Evolutionary conservation across 768 basidiomycete species (phyloP).

Genomic region (Leccinum uliginosum): DNA sequence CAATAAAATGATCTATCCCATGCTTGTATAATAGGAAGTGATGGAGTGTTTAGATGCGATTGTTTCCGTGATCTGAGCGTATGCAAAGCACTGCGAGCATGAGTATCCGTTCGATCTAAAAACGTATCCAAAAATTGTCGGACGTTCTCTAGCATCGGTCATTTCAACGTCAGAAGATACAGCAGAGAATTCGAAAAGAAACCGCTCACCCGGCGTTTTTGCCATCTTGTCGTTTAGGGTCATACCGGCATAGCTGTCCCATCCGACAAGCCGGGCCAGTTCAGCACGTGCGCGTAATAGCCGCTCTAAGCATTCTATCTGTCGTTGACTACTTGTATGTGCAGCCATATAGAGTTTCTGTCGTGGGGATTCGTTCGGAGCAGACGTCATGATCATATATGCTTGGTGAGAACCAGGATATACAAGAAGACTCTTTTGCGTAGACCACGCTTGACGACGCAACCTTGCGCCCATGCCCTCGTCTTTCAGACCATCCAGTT

Average conservation of each 20-base stretch:
- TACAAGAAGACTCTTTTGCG: slow-evolving; percentile 69
- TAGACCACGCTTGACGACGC: slow-evolving; percentile 71
- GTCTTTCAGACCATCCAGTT: slow-evolving; percentile 71
- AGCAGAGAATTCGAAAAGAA: neutral
- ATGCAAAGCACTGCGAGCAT: slow-evolving; percentile 69
- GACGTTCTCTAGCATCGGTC: slow-evolving; percentile 63
- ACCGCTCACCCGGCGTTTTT: slow-evolving; percentile 70
- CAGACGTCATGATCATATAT: slow-evolving; percentile 88
- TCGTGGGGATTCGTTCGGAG: slow-evolving; percentile 79
- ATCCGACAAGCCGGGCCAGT: slow-evolving; percentile 80
- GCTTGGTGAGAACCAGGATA: slow-evolving; percentile 88
- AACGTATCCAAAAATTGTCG: slow-evolving; percentile 78
- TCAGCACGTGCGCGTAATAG: slow-evolving; percentile 76
- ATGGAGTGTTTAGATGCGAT: slow-evolving; percentile 54
- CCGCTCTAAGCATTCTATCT: slow-evolving; percentile 72
- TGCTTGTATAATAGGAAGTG: slow-evolving; percentile 70
- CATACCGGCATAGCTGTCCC: slow-evolving; percentile 83
- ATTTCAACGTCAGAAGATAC: neutral
- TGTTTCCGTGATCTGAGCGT: slow-evolving; percentile 70
- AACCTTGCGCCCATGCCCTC: slow-evolving; percentile 71
- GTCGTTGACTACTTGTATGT: slow-evolving; percentile 68
- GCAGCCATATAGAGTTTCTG: slow-evolving; percentile 78
- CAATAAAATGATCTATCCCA: slow-evolving; percentile 98
- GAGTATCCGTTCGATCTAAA: slow-evolving; percentile 73
- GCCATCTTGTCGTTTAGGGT: slow-evolving; percentile 95